Percentiles rank a stretch among this genome's conserved stretches.
Conservation (phyloP, 2,329 filamentous ascomycete genomes). For the Fusarium burgessii region DNA sequence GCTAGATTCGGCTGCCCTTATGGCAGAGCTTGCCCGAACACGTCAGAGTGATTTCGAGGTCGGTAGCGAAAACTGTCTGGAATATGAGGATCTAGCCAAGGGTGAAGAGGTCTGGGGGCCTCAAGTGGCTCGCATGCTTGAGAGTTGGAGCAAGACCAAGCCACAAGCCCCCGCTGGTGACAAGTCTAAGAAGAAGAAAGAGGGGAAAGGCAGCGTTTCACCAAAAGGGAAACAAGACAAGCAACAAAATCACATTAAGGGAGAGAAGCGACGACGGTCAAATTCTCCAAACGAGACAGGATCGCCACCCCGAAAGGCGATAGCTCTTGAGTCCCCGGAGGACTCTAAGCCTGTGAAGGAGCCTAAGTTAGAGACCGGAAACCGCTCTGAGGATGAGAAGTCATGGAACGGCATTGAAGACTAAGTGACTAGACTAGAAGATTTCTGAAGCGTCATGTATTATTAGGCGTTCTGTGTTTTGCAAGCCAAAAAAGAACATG, state of each 20-base stretch:
- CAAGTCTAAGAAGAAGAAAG: slow-evolving; percentile 41
- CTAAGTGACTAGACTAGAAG: slow-evolving; percentile 44
- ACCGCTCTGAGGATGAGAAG: slow-evolving; percentile 55
- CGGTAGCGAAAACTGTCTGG: slow-evolving; percentile 75
- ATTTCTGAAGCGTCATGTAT: slow-evolving; percentile 28
- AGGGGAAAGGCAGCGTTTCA: slow-evolving; percentile 18
- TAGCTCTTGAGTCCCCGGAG: slow-evolving; percentile 39
- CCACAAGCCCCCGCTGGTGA: slow-evolving; percentile 36
- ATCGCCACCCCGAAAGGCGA: slow-evolving; percentile 49
- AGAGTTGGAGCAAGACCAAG: slow-evolving; percentile 55
- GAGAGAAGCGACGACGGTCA: slow-evolving; percentile 50
- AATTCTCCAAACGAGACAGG: slow-evolving; percentile 40
- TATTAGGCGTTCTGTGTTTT: slow-evolving; percentile 32
- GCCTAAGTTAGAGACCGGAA: slow-evolving; percentile 21
- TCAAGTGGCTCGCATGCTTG: slow-evolving; percentile 67
- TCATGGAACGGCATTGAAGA: slow-evolving; percentile 59
- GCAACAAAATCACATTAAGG: slow-evolving; percentile 22
- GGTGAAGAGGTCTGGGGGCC: slow-evolving; percentile 88
- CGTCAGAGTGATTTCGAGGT: slow-evolving; percentile 86
- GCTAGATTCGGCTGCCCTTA: slow-evolving; percentile 83
- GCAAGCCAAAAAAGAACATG: slow-evolving; percentile 7
- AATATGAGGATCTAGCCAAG: slow-evolving; percentile 79
- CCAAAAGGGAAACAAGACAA: slow-evolving; percentile 31
- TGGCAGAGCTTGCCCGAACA: slow-evolving; percentile 85
- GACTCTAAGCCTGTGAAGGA: slow-evolving; percentile 33